phyloP scores from a whole-genome alignment of 2,329 filamentous ascomycete species.

The Cercospora berteroae region DNA sequence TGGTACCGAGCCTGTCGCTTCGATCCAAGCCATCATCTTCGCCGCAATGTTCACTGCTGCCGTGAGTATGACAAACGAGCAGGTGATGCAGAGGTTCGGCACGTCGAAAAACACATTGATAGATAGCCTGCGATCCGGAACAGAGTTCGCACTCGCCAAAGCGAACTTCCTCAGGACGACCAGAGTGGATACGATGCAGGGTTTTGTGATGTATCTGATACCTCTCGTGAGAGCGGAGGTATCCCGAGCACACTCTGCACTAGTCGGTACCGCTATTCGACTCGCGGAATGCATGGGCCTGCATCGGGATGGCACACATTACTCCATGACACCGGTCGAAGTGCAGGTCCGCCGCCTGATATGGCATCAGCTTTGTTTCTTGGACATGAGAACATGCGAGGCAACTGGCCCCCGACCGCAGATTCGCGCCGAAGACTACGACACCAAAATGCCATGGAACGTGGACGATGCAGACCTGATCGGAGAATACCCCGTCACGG shows the following conservation, averaged over 20 bases:
- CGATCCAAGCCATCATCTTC: conserved; percentile 67
- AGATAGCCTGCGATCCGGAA: conserved; percentile 62
- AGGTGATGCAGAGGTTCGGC: conserved; percentile 54
- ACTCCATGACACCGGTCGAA: conserved; percentile 65
- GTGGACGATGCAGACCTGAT: conserved; percentile 64
- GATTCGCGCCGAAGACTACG: conserved; percentile 72
- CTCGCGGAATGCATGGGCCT: conserved; percentile 76
- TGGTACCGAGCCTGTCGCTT: conserved; percentile 61
- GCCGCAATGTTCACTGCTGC: conserved; percentile 67
- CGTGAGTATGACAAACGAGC: conserved; percentile 57
- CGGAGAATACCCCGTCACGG: conserved; percentile 41
- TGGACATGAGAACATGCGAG: conserved; percentile 73
- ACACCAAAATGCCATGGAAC: conserved; percentile 70
- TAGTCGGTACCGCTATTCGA: conserved; percentile 69
- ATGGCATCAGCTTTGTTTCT: conserved; percentile 75
- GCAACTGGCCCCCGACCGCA: conserved; percentile 69
- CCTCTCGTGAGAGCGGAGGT: conserved; percentile 70
- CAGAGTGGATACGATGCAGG: conserved; percentile 71
- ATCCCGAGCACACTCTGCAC: conserved; percentile 69
- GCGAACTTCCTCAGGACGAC: conserved; percentile 71
- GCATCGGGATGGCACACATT: conserved; percentile 67
- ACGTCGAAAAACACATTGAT: conserved; percentile 58
- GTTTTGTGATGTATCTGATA: conserved; percentile 74
- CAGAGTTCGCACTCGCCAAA: conserved; percentile 65
- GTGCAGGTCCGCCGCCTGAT: conserved; percentile 69